These are phyloP conservation scores for Apophysomyces variabilis DNA, from an alignment of 371 early-diverging fungal species.

Conservation along the genomic window DNA sequence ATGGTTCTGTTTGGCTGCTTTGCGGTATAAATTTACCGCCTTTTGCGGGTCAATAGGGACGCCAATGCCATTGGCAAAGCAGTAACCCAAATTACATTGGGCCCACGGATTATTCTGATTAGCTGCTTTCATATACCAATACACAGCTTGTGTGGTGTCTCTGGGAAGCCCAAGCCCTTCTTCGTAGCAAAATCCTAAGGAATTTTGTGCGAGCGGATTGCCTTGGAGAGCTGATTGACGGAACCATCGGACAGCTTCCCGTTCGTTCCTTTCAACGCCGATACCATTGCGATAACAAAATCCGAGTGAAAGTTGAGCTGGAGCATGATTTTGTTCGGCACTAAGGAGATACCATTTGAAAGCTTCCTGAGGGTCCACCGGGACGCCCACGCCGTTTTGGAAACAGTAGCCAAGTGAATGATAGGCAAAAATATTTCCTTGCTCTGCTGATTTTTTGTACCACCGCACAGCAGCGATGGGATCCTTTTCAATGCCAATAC, in stretches of 20 bases:
- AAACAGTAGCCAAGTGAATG: conserved; percentile 90
- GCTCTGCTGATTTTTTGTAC: conserved; percentile 73
- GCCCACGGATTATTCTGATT: conserved; percentile 86
- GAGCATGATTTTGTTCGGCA: conserved; percentile 70
- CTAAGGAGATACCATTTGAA: conserved; percentile 75
- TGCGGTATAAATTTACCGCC: conserved; percentile 77
- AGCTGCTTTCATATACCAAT: conserved; percentile 84
- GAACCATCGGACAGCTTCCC: conserved; percentile 73
- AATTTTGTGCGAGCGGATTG: conserved; percentile 80
- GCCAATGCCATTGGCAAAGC: conserved; percentile 87
- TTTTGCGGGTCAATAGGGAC: conserved; percentile 57
- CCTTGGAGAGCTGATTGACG: conserved; percentile 69
- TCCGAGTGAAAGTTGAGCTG: conserved; percentile 80
- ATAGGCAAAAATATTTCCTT: conserved; percentile 77
- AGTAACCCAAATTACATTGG: conserved; percentile 85
- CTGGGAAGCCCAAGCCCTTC: conserved; percentile 73
- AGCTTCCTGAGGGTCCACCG: conserved; percentile 66
- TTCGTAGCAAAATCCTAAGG: conserved; percentile 85
- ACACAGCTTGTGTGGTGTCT: conserved; percentile 73
- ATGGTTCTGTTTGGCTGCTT: conserved; percentile 71
- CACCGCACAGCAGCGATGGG: conserved; percentile 69
- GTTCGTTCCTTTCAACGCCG: conserved; percentile 68
- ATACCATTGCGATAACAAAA: conserved; percentile 81
- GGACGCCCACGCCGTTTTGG: conserved; percentile 85
- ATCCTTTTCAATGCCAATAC: conserved; percentile 68